phyloP scores from a whole-genome alignment of 495 filamentous ascomycete species.

The Neurospora sp. region DNA sequence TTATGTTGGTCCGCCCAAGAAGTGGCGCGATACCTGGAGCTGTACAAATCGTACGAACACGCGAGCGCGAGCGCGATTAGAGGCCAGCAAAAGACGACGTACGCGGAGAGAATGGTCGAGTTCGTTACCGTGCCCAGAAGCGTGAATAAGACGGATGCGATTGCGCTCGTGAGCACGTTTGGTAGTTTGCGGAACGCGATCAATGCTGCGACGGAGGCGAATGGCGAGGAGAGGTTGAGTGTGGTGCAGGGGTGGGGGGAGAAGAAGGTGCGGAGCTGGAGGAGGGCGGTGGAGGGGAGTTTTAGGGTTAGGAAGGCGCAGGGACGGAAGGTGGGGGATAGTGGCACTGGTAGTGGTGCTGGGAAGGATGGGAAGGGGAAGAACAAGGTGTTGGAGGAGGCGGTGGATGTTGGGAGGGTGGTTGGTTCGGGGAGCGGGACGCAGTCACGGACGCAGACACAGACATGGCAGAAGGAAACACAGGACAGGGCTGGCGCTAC shows the following conservation, averaged over 20 bases:
- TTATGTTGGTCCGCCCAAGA: slow-evolving; percentile 91
- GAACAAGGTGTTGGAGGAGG: slow-evolving; percentile 16
- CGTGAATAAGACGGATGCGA: slow-evolving; percentile 90
- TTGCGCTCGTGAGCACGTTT: slow-evolving; percentile 77
- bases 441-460: slow-evolving; percentile 4
- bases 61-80: slow-evolving; percentile 71
- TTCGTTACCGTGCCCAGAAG: slow-evolving; percentile 83
- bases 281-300: slow-evolving; percentile 66
- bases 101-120: slow-evolving; percentile 82
- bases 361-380: slow-evolving; percentile 9
- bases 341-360: slow-evolving; percentile 13
- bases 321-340: slow-evolving; percentile 31
- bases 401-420: slow-evolving; percentile 28
- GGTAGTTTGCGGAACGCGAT: slow-evolving; percentile 77
- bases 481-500: neutral
- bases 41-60: slow-evolving; percentile 88
- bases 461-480: neutral
- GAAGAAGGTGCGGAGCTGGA: slow-evolving; percentile 85
- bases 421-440: slow-evolving; percentile 23
- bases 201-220: slow-evolving; percentile 54
- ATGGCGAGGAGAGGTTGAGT: slow-evolving; percentile 50
- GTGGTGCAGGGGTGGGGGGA: slow-evolving; percentile 86
- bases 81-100: slow-evolving; percentile 69
- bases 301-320: slow-evolving; percentile 65
- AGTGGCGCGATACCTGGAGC: slow-evolving; percentile 82